Conservation (phyloP, 225 moss, liverwort and hornwort species). For the Ulota crispa region DNA sequence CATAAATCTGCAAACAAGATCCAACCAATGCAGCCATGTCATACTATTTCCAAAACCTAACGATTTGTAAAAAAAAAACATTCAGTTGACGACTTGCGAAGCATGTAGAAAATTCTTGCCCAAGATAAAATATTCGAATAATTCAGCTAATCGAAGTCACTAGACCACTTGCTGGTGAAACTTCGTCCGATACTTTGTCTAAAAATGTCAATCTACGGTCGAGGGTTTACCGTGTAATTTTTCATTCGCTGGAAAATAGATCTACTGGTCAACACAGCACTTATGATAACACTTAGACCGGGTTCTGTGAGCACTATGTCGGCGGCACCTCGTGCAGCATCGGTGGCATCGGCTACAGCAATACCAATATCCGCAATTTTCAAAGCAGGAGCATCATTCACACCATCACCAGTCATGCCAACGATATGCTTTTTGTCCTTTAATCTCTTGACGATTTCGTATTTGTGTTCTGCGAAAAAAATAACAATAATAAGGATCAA, state of each 20-base stretch:
- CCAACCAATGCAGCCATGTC: background rate
- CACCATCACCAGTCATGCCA: constrained; percentile 94
- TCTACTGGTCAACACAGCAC: constrained; percentile 74
- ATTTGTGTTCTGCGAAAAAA: constrained; percentile 70
- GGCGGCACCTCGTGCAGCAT: constrained; percentile 78
- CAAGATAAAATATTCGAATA: background rate
- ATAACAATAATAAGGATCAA: background rate
- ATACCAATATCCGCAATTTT: constrained; percentile 93
- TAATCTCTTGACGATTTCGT: constrained; percentile 73
- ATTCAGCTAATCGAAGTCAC: background rate
- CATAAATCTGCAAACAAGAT: constrained; percentile 64
- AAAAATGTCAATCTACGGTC: background rate
- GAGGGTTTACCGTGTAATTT: constrained; percentile 64
- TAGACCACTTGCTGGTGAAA: background rate
- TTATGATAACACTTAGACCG: constrained; percentile 83
- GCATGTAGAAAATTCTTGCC: background rate
- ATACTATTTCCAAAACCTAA: background rate
- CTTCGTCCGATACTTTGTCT: background rate
- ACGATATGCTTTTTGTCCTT: constrained; percentile 69
- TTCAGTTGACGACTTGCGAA: background rate
- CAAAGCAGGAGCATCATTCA: constrained; percentile 86
- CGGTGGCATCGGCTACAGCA: constrained; percentile 86
- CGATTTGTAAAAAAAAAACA: background rate
- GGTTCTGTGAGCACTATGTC: constrained; percentile 94
- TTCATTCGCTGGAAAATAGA: constrained; percentile 87